Conservation (phyloP, 352 stramenopile species). For the Phytophthora brassicae region DNA sequence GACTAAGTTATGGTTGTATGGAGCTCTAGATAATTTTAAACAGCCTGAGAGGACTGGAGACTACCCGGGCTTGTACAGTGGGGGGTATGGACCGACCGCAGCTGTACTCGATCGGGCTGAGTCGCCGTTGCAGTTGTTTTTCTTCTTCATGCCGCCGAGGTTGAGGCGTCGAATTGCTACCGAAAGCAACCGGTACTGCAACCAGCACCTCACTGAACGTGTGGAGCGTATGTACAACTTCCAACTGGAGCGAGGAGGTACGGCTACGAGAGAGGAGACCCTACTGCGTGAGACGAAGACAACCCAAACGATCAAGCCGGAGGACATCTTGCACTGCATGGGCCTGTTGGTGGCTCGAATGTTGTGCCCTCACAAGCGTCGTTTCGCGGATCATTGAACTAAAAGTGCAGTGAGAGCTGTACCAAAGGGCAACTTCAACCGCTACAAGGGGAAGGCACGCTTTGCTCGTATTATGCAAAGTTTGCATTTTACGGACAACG, state of each 20-base stretch:
- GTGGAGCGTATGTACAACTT: constrained; percentile 8
- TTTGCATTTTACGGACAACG: constrained; percentile 11
- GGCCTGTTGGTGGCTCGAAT: constrained; percentile 14
- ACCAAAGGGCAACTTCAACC: constrained; percentile 11
- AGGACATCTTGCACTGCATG: constrained; percentile 18
- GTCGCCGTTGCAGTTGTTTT: constrained; percentile 9
- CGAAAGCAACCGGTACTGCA: constrained; percentile 21
- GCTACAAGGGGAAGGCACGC: constrained; percentile 8
- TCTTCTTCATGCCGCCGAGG: constrained; percentile 8
- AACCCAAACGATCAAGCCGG: constrained; percentile 8
- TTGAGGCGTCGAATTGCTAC: constrained; percentile 4
- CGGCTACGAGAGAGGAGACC: neutral
- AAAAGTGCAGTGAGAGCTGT: constrained; percentile 1
- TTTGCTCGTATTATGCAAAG: constrained; percentile 20
- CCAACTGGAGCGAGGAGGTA: neutral
- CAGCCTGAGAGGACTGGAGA: too few species aligned
- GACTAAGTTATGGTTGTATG: too few species aligned
- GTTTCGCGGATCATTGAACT: constrained; percentile 10
- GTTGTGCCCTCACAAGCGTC: constrained; percentile 5
- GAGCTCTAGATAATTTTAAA: too few species aligned
- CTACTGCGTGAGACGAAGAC: constrained; percentile 1
- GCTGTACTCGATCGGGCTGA: constrained; percentile 3
- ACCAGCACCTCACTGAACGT: constrained; percentile 3
- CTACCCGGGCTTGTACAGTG: neutral
- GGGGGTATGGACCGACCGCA: neutral